Evolutionary conservation across 768 basidiomycete genomes (phyloP), one percentile per base, ranked within the genome.

Genomic region (Rhodocollybia butyracea): DNA sequence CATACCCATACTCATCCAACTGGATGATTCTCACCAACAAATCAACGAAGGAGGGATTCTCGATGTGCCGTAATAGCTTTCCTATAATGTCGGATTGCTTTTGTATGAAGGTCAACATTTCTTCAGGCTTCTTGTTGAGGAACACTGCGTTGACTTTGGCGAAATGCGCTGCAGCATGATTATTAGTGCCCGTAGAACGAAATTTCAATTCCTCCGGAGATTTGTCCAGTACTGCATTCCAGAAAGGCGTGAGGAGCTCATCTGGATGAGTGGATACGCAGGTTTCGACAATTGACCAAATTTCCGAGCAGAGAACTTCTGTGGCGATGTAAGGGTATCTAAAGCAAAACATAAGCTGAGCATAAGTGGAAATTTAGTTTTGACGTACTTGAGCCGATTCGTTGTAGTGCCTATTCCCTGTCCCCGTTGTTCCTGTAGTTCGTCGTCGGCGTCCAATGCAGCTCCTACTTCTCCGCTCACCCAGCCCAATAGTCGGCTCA

Each of bases 51-150:
- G 97, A 85, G 2, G 95, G 89, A 19, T 88, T 88, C 69, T 93
- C 91, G 57, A 98, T 85, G 63, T 96, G 91, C 31, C 77, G 76
- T 42, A 99, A 78, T 8, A 99, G 73, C 13, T 92, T 83, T 61
- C 91, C 86, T 41, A 98, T 83, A 42, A 97, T 78, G 45, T 79
- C 74, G 3, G 93, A 89, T 66, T 95, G 88, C 13, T 83, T 77
- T 68, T 89, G 86, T 57, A 99, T 91, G 70, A 97, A 98, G 38
- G 80, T 80, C 60, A 99, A 83, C 89, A 96, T 96, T 93, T 97
- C 94, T 59, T 80, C 80, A 24, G 92, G 91, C 70, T 91, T 90
- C 76, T 94, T 95, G 60, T 78, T 85, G 64, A 99, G 71, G 62
- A 98, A 91, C 1, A 88, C 82, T 36, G 88, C 85, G 66, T 93